Evolutionary conservation across 352 stramenopile genomes (phyloP), one percentile per base, ranked within the genome.

Genomic region (Phytophthora fragariaefolia): DNA sequence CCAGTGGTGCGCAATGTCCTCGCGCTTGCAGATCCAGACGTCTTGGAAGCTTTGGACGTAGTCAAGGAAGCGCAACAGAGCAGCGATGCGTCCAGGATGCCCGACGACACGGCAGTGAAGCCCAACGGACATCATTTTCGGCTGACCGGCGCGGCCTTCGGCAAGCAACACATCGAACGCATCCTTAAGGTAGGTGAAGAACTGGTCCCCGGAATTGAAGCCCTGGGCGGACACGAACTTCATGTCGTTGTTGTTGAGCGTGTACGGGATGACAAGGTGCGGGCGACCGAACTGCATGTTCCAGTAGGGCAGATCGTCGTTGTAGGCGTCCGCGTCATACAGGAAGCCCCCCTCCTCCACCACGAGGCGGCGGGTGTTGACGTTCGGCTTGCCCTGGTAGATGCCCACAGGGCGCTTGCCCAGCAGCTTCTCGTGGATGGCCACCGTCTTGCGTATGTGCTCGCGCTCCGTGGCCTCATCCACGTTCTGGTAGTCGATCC

Each of bases 41-140:
- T 98, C 92, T 56, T 96, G 79, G 59, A 96, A 94, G 48, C 61
- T 80, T 46, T 96, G 83, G 30, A 96, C 87, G 77, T 98, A 98
- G 58, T 99, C 94, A 20, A 98, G 69, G 77, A 99, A 99, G 15
- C 96, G 89, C 60, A 94, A 66, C 6, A 99, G 66, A 27, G 90
- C 95, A 0, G 92, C 89, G 23, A 95, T 85, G n/a, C 95, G 84
- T 4, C 87, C 95, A 6, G 96, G 95, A 22, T 96, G 83, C 20
- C 86, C 93, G 18, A 97, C 82, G n/a, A 94, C 72, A 49, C 95
- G 90, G 71, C 95, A 98, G 65, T 98, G 96, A 34, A 98, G 77
- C 2, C 95, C 95, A 6, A 99, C 88, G 3, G 87, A 97, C 93
- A 98, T 98, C 95, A 98, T 98, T 76, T 98, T 98, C 7, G 92